phyloP scores from a whole-genome alignment of 2,329 filamentous ascomycete genomes.

The Penicillium sp. region DNA sequence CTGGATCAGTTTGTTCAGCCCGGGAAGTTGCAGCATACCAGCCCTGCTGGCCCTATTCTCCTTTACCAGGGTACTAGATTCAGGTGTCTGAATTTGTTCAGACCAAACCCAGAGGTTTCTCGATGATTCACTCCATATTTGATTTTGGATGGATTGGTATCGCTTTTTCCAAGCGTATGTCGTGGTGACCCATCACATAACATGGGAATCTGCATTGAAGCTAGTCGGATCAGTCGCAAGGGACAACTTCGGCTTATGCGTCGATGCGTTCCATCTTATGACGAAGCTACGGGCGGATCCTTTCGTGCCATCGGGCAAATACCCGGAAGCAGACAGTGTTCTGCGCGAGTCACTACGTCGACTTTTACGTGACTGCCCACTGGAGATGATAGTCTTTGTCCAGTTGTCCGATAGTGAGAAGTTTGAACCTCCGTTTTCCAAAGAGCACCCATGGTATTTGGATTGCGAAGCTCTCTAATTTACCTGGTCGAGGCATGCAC shows the following conservation, averaged over 20 bases:
- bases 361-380: conserved; percentile 20
- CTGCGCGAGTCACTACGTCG: conserved; percentile 27
- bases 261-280: conserved; percentile 40
- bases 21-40: no score
- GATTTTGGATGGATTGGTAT: not conserved
- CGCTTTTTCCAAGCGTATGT: not conserved
- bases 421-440: conserved; percentile 34
- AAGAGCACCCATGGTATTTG: conserved; percentile 32
- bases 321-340: conserved; percentile 18
- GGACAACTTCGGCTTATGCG: conserved; percentile 40
- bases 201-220: conserved; percentile 36
- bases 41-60: no score
- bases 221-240: conserved; percentile 31
- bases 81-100: no score
- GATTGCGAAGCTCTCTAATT: conserved; percentile 31
- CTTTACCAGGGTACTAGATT: no score
- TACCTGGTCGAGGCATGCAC: conserved; percentile 32
- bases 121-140: no score
- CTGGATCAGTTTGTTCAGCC: no score
- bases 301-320: conserved; percentile 24
- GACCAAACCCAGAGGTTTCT: no score
- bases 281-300: conserved; percentile 38
- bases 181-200: conserved; percentile 34
- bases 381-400: conserved; percentile 38
- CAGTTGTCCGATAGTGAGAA: conserved; percentile 40